A percentile compares a stretch with the other conserved stretches of the same genome.
phyloP scores from a whole-genome alignment of 2,329 filamentous ascomycete genomes.

The Tolypocladium capitatum region DNA sequence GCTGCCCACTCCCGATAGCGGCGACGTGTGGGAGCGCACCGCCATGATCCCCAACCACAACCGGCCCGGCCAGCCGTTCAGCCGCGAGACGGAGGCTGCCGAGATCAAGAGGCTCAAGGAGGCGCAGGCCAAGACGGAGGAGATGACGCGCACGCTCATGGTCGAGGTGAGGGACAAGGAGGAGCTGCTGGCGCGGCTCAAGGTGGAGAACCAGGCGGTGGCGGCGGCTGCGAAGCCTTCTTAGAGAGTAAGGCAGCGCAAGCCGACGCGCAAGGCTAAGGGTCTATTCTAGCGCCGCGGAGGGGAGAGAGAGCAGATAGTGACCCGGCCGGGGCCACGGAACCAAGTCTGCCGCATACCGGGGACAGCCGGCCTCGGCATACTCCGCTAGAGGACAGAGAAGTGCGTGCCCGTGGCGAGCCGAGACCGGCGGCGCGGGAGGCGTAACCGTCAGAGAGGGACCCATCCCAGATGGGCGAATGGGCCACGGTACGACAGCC shows the following conservation, averaged over 20 bases:
- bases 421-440: not conserved
- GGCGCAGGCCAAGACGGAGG: constrained; percentile 49
- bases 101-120: constrained; percentile 49
- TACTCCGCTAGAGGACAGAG: not conserved
- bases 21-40: constrained; percentile 50
- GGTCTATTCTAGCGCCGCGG: not conserved
- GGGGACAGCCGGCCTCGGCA: not conserved
- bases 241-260: constrained; percentile 10
- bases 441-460: not conserved
- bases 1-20: constrained; percentile 23
- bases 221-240: constrained; percentile 18
- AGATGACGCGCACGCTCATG: constrained; percentile 45
- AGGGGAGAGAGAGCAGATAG: not conserved
- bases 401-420: not conserved
- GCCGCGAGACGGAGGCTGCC: constrained; percentile 52
- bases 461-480: too few species aligned
- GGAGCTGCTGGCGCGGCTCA: constrained; percentile 44
- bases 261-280: constrained; percentile 2
- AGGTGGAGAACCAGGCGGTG: constrained; percentile 44
- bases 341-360: not conserved
- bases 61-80: constrained; percentile 58
- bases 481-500: too few species aligned
- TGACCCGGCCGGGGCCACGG: not conserved
- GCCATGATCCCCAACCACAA: constrained; percentile 62
- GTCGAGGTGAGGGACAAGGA: constrained; percentile 53